Percentiles rank a stretch among this genome's conserved stretches.
Conservation (phyloP, 2,329 filamentous ascomycete genomes). For the Phaeosphaeria sp. region DNA sequence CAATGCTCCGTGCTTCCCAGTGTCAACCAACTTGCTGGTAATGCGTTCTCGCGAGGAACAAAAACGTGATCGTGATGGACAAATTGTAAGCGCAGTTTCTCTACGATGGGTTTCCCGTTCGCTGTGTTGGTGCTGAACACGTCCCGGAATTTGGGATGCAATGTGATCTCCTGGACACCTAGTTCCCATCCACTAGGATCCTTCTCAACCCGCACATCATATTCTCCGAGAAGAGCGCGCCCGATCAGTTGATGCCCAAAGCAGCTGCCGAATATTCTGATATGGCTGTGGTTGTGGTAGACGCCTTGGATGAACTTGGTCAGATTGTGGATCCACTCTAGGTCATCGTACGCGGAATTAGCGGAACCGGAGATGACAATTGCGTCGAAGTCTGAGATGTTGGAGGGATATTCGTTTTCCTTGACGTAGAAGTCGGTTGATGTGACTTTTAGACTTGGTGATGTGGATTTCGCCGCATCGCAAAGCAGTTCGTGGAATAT, state of each 20-base stretch:
- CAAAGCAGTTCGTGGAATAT: slow-evolving; percentile 38
- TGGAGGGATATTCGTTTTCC: slow-evolving; percentile 44
- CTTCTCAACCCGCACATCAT: background rate
- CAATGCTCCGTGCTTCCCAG: background rate
- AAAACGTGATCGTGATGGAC: background rate
- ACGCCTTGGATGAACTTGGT: background rate
- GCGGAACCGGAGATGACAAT: slow-evolving; percentile 52
- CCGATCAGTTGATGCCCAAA: background rate
- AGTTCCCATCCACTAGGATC: background rate
- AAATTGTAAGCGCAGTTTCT: background rate
- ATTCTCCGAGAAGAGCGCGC: background rate
- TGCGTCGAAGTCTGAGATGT: slow-evolving; percentile 40
- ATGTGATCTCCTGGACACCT: background rate
- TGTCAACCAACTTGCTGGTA: background rate
- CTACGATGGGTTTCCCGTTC: background rate
- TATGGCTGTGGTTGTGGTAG: background rate
- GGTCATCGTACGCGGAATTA: slow-evolving; percentile 37
- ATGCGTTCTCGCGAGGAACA: background rate
- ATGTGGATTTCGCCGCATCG: slow-evolving; percentile 17
- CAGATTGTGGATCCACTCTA: slow-evolving; percentile 29
- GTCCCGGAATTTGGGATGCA: background rate
- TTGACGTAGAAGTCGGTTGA: slow-evolving; percentile 48
- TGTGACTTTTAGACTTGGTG: slow-evolving; percentile 20
- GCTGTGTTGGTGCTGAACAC: background rate
- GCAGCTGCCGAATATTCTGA: background rate